Evolutionary conservation across 805 yeast genomes (phyloP).

Genomic region (Wickerhamomyces queroliae): DNA sequence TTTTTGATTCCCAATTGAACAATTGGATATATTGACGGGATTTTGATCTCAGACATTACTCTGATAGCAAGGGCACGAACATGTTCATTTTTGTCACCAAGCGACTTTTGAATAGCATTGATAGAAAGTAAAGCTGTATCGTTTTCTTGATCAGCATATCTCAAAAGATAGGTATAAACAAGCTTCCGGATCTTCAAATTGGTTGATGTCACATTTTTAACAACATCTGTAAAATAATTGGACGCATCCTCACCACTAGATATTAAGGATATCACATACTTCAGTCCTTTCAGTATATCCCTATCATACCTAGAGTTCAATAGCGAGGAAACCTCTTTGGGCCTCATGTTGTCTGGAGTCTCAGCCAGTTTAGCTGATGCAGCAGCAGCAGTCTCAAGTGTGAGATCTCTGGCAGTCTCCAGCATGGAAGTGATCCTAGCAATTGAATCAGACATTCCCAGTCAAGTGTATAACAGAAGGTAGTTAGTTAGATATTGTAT

Average conservation of each 20-base stretch:
- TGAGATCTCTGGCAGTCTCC: constrained; percentile 74
- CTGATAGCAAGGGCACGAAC: constrained; percentile 70
- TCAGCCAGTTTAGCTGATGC: constrained; percentile 66
- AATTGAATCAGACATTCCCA: constrained; percentile 48
- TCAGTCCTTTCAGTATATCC: constrained; percentile 56
- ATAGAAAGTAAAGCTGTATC: constrained; percentile 87
- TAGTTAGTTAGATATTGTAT: background rate
- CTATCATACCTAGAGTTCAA: constrained; percentile 66
- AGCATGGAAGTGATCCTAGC: constrained; percentile 62
- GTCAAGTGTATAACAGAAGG: too few species aligned
- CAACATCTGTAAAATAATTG: constrained; percentile 73
- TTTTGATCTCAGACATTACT: constrained; percentile 76
- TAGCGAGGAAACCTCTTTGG: constrained; percentile 58
- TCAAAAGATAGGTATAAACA: constrained; percentile 67
- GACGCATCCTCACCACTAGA: constrained; percentile 32
- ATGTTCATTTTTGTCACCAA: constrained; percentile 64
- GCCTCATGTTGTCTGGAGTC: constrained; percentile 49
- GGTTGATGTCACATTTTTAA: constrained; percentile 75
- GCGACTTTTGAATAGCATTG: constrained; percentile 83
- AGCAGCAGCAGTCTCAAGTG: constrained; percentile 78
- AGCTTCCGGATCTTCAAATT: constrained; percentile 63
- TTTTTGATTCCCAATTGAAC: constrained; percentile 67
- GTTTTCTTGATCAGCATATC: constrained; percentile 79
- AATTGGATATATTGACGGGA: constrained; percentile 78
- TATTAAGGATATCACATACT: constrained; percentile 42